A percentile compares a stretch with the other conserved stretches of the same genome.
These are phyloP conservation scores for button mushroom (Agaricus bisporus) DNA, from an alignment of 768 basidiomycete species.

Conservation along the genomic window DNA sequence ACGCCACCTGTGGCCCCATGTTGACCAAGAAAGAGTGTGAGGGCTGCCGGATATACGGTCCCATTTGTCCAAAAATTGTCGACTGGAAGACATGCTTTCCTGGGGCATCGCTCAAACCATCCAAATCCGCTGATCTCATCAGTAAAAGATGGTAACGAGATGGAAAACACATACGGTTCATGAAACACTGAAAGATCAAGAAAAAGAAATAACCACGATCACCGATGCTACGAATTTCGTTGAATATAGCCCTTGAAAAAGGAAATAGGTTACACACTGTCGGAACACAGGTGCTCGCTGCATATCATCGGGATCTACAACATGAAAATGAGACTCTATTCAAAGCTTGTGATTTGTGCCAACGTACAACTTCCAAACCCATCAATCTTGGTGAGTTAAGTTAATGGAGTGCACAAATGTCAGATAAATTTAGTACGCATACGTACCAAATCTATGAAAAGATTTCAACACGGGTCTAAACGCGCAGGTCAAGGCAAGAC, in stretches of 20 bases:
- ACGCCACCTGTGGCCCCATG: slow-evolving; percentile 69
- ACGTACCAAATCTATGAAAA: neutral
- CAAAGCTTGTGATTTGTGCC: neutral
- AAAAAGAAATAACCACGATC: slow-evolving; percentile 86
- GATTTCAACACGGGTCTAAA: neutral
- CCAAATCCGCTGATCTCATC: slow-evolving; percentile 49
- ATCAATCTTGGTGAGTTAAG: slow-evolving; percentile 48
- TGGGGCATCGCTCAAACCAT: slow-evolving; percentile 61
- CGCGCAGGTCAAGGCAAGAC: slow-evolving; percentile 16
- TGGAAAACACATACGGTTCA: slow-evolving; percentile 47
- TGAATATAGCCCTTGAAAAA: neutral
- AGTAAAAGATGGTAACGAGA: neutral
- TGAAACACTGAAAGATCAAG: slow-evolving; percentile 91
- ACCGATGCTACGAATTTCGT: slow-evolving; percentile 54
- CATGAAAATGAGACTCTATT: neutral
- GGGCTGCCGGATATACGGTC: slow-evolving; percentile 73
- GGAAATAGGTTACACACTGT: slow-evolving; percentile 35
- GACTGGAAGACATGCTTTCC: slow-evolving; percentile 64
- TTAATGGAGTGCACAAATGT: neutral
- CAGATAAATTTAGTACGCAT: slow-evolving; percentile 14
- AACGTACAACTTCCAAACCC: slow-evolving; percentile 77
- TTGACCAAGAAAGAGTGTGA: slow-evolving; percentile 81
- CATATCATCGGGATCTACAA: slow-evolving; percentile 73
- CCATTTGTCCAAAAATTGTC: slow-evolving; percentile 66
- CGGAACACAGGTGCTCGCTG: slow-evolving; percentile 69